Base-by-base conservation (phyloP, 371 early-diverging fungal species). In the Syncephalastrum racemosum region DNA sequence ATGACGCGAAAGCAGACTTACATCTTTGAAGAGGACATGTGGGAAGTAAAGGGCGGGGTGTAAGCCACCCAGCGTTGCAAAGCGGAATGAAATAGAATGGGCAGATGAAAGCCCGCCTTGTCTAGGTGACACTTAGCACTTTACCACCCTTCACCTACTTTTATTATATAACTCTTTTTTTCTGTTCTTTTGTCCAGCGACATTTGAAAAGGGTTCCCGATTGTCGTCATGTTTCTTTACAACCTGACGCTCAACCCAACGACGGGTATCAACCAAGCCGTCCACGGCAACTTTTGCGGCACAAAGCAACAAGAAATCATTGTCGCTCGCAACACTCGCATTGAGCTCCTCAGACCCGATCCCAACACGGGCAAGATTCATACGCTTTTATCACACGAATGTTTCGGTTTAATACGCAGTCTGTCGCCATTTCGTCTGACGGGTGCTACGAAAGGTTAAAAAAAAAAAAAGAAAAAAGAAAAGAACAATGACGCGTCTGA, bases 261-360 rank as follows among this genome's bases (percentile, higher is more conserved):
- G 4, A 84, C 89, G 7, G 84, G 85, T 62, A 88, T 96, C 56
- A 90, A 79, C 58, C 80, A 84, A 43, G 87, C 93, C 15, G 82
- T 88, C 50, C 80, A 93, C 49, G 99, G 99, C 13, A 93, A 96
- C 75, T 99, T 98, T 67, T 86, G 91, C 20, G 98, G 97, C 15
- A 85, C 83, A 5, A 93, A 90, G 66, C 81, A 84, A 51, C 98
- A 99, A 73, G 98, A 99, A 60, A 82, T 98, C 49, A 79, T 91
- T 23, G 84, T 95, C 19, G 93, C 90, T 7, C 86, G 91, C 48
- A 85, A 88, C 62, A 87, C 87, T 48, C 77, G 84, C 18, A 70
- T 99, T 41, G 96, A 96, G 72, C 76, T 98, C 27, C 70, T 94
- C 56, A 70, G 83, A 59, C 85, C 90, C 2, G 93, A 97, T 66